A percentile compares a stretch with the other conserved stretches of the same genome.
phyloP scores from a whole-genome alignment of 805 yeast genomes.

The Lipomyces mesembrius region DNA sequence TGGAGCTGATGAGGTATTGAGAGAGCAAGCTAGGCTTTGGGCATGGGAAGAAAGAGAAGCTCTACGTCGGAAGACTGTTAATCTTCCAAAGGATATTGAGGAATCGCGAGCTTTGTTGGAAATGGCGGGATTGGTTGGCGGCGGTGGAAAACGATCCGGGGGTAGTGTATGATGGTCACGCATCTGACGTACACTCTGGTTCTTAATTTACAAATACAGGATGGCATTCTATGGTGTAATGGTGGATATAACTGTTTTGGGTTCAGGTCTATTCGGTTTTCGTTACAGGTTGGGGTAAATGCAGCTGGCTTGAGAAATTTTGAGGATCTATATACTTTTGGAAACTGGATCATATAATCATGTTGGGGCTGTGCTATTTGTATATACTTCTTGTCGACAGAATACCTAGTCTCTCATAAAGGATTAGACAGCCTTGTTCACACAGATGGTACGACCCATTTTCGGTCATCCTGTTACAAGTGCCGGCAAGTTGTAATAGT shows the following conservation, averaged over 20 bases:
- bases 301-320: not conserved
- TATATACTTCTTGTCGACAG: too few species aligned
- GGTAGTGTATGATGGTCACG: constrained; percentile 51
- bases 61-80: constrained; percentile 71
- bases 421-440: too few species aligned
- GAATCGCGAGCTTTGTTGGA: constrained; percentile 75
- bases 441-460: too few species aligned
- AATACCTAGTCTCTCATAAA: too few species aligned
- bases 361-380: too few species aligned
- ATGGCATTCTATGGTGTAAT: not conserved
- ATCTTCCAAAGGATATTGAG: constrained; percentile 58
- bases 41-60: constrained; percentile 93
- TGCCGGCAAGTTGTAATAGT: too few species aligned
- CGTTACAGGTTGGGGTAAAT: not conserved
- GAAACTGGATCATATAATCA: too few species aligned
- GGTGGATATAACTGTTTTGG: not conserved
- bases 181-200: not conserved
- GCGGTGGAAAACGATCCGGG: constrained; percentile 50
- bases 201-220: not conserved
- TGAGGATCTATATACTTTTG: not conserved
- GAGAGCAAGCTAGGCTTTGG: constrained; percentile 77
- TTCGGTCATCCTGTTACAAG: too few species aligned
- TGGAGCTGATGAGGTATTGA: constrained; percentile 77
- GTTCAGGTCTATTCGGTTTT: not conserved
- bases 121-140: constrained; percentile 70